These are phyloP conservation scores for Tanacetum coccineum DNA, from an alignment of 129 eudicot species.

Conservation along the genomic window DNA sequence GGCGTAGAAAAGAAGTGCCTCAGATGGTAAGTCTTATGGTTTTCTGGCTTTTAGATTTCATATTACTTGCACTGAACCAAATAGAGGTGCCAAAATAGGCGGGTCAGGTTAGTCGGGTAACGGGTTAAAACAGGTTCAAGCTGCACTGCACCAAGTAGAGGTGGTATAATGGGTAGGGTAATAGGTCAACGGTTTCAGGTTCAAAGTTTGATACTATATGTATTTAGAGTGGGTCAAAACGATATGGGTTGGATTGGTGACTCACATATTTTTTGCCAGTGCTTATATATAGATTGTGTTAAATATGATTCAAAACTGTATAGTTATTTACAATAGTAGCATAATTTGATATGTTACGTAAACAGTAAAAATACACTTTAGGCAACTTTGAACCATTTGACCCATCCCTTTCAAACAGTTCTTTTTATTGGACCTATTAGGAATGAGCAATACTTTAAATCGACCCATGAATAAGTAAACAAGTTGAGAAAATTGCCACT, in stretches of 20 bases:
- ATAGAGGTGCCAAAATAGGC: background rate
- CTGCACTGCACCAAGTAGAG: no score
- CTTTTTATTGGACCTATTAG: background rate
- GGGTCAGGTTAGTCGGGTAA: background rate
- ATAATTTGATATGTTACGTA: background rate
- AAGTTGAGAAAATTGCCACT: background rate
- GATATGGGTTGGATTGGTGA: background rate
- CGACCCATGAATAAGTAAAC: background rate
- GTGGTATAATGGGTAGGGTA: no score
- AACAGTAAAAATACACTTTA: background rate
- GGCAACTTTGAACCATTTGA: background rate
- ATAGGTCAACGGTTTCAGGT: no score
- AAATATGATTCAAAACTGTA: background rate
- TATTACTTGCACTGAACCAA: background rate
- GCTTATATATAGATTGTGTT: background rate
- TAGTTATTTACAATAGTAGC: background rate
- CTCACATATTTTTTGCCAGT: background rate
- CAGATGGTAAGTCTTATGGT: slow-evolving; percentile 40
- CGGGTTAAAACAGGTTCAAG: background rate
- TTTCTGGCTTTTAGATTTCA: slow-evolving; percentile 4
- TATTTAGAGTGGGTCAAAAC: slow-evolving; percentile 6
- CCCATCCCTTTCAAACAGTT: background rate
- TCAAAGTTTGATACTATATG: no score
- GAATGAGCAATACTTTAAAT: background rate
- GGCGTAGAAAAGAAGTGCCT: slow-evolving; percentile 56